Conservation (phyloP, 306 rosid species). For the Rosa rugosa region DNA sequence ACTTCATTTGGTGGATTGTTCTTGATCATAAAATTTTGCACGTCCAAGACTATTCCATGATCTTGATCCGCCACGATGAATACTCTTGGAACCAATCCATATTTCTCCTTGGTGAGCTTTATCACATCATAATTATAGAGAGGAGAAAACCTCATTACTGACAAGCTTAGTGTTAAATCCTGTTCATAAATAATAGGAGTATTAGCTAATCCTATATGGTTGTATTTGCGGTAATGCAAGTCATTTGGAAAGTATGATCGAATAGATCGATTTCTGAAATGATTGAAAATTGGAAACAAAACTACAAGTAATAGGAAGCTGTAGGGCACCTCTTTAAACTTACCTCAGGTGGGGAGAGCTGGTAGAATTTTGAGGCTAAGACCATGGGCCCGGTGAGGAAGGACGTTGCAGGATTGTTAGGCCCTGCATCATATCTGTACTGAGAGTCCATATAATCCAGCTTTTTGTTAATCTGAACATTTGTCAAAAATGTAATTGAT, state of each 20-base stretch:
- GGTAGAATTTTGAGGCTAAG: background rate
- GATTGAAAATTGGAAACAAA: no score
- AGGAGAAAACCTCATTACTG: conserved; percentile 26
- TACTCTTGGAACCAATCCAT: conserved; percentile 37
- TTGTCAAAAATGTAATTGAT: background rate
- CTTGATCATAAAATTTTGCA: conserved; percentile 37
- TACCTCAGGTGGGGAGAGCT: conserved; percentile 15
- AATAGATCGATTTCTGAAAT: no score
- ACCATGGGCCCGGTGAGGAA: conserved; percentile 15
- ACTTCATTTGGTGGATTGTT: conserved; percentile 20
- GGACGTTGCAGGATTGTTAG: conserved; percentile 31
- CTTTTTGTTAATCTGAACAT: background rate
- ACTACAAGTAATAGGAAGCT: no score
- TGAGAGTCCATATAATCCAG: conserved; percentile 10
- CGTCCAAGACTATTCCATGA: background rate
- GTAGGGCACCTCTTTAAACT: no score
- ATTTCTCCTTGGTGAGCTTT: conserved; percentile 18
- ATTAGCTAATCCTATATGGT: no score
- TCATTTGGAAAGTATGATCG: no score
- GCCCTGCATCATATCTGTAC: conserved; percentile 18
- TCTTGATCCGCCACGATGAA: conserved; percentile 40
- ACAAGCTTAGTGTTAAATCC: conserved; percentile 37
- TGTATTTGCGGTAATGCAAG: no score
- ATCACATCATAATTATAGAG: conserved; percentile 16
- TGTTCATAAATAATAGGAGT: background rate